phyloP scores from a whole-genome alignment of 257 asterid genomes.

The Verbascum thapsus region DNA sequence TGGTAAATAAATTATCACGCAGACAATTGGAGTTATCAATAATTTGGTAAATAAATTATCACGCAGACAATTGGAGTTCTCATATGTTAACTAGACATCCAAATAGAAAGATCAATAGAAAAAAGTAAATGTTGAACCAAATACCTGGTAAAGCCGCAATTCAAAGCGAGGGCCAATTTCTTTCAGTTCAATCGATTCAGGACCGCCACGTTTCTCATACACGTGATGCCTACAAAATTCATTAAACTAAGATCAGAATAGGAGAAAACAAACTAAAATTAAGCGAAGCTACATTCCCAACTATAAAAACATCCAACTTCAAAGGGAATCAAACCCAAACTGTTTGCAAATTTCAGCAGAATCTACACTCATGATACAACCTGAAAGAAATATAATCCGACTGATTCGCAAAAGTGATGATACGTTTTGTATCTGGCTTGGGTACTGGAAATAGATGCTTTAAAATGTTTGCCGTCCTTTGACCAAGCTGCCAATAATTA shows the following conservation, averaged over 20 bases:
- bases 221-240: constrained; percentile 75
- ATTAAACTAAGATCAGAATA: constrained; percentile 17
- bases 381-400: constrained; percentile 90
- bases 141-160: constrained; percentile 82
- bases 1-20: neutral
- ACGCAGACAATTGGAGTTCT: neutral
- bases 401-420: constrained; percentile 76
- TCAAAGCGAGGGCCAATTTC: constrained; percentile 98
- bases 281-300: neutral
- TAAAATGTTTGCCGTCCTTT: constrained; percentile 79
- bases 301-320: neutral
- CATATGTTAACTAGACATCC: neutral
- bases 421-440: constrained; percentile 85
- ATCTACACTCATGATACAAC: constrained; percentile 35
- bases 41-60: neutral
- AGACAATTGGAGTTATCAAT: constrained; percentile 1
- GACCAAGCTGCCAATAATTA: constrained; percentile 68
- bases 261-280: neutral
- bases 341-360: too few species aligned
- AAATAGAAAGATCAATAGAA: too few species aligned
- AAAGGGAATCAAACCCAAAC: too few species aligned
- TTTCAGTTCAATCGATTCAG: constrained; percentile 83
- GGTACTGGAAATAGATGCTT: constrained; percentile 97
- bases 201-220: constrained; percentile 81
- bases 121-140: too few species aligned